These are phyloP conservation scores for Yueomyces sp. DNA, from an alignment of 805 yeast genomes.

Conservation along the genomic window DNA sequence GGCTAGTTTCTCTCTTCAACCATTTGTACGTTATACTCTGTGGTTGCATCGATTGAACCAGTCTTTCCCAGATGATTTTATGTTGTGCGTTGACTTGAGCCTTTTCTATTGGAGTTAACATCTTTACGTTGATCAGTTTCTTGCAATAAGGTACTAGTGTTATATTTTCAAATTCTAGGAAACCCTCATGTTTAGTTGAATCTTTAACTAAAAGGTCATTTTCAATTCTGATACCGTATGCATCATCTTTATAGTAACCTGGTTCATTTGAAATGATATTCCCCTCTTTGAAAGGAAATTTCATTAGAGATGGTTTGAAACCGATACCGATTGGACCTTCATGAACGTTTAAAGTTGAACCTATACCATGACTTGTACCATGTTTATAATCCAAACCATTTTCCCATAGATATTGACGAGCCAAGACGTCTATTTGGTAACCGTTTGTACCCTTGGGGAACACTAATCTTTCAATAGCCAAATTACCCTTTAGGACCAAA, in stretches of 20 bases:
- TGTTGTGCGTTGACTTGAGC: slow-evolving; percentile 62
- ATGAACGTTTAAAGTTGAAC: slow-evolving; percentile 80
- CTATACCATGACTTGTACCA: slow-evolving; percentile 98
- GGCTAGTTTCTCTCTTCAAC: slow-evolving; percentile 46
- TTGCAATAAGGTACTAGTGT: slow-evolving; percentile 79
- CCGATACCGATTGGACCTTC: slow-evolving; percentile 88
- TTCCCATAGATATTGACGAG: slow-evolving; percentile 72
- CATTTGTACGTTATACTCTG: slow-evolving; percentile 54
- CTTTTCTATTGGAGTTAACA: slow-evolving; percentile 51
- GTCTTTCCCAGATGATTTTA: slow-evolving; percentile 35
- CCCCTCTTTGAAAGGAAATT: slow-evolving; percentile 48
- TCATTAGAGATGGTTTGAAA: slow-evolving; percentile 31
- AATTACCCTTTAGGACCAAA: slow-evolving; percentile 79
- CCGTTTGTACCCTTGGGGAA: slow-evolving; percentile 75
- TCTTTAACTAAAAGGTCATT: slow-evolving; percentile 53
- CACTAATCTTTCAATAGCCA: slow-evolving; percentile 67
- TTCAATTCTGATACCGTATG: slow-evolving; percentile 82
- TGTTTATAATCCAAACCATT: slow-evolving; percentile 80
- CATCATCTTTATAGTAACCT: slow-evolving; percentile 84
- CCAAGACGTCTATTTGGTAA: slow-evolving; percentile 61
- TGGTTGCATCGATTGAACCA: slow-evolving; percentile 38
- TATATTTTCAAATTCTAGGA: slow-evolving; percentile 65
- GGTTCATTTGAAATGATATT: slow-evolving; percentile 86
- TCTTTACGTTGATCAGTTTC: slow-evolving; percentile 47
- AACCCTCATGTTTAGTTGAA: slow-evolving; percentile 31